Conservation (phyloP, 2,329 filamentous ascomycete species). For the Ophiostoma pallidulum region DNA sequence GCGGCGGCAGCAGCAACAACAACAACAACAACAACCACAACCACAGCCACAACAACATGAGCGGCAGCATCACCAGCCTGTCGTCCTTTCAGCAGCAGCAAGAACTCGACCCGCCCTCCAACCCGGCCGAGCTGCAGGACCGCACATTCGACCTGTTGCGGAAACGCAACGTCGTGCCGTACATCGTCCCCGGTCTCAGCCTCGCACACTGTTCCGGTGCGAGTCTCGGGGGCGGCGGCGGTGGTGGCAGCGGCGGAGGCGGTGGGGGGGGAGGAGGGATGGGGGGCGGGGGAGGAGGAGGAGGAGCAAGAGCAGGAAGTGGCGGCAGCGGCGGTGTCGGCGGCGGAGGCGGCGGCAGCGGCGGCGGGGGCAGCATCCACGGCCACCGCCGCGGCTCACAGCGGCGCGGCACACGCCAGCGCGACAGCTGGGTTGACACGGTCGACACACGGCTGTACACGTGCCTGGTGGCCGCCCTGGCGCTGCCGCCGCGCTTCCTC, state of each 20-base stretch:
- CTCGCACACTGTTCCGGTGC: slow-evolving; percentile 75
- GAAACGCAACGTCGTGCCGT: slow-evolving; percentile 63
- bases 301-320: no score
- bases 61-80: slow-evolving; percentile 9
- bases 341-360: slow-evolving; percentile 27
- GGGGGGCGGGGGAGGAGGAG: no score
- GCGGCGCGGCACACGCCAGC: slow-evolving; percentile 11
- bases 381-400: slow-evolving; percentile 6
- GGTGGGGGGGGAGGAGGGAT: neutral
- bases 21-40: no score
- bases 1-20: neutral
- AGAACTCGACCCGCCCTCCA: slow-evolving; percentile 58
- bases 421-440: slow-evolving; percentile 42
- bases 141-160: slow-evolving; percentile 80
- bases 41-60: slow-evolving; percentile 24
- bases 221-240: slow-evolving; percentile 26
- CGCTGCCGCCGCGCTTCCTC: slow-evolving; percentile 55
- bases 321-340: slow-evolving; percentile 28
- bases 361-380: slow-evolving; percentile 12
- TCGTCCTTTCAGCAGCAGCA: slow-evolving; percentile 37
- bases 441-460: slow-evolving; percentile 56
- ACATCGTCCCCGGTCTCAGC: slow-evolving; percentile 57
- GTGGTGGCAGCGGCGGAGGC: neutral
- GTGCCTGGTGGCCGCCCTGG: slow-evolving; percentile 50
- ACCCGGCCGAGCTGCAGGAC: slow-evolving; percentile 67